A percentile compares a stretch with the other conserved stretches of the same genome.
phyloP scores from a whole-genome alignment of 2,329 filamentous ascomycete species.

The Coniochaeta hoffmannii region DNA sequence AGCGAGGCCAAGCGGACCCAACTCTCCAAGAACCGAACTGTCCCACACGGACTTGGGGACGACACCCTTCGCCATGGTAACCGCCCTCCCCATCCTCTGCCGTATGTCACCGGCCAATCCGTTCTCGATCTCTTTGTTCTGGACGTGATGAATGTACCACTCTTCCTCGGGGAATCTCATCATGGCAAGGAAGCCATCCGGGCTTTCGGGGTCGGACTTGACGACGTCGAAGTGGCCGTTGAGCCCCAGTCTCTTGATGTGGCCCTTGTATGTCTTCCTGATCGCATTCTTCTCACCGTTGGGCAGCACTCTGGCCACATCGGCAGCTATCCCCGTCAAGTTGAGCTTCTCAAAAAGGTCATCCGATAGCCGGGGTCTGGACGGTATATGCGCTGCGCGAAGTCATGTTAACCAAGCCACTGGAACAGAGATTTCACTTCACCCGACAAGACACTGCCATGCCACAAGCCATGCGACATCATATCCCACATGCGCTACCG shows the following conservation, averaged over 20 bases:
- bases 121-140: slow-evolving; percentile 45
- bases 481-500: slow-evolving; percentile 9
- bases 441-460: slow-evolving; percentile 2
- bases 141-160: slow-evolving; percentile 47
- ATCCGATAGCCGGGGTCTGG: slow-evolving; percentile 40
- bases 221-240: slow-evolving; percentile 53
- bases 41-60: slow-evolving; percentile 51
- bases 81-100: slow-evolving; percentile 39
- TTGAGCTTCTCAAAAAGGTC: slow-evolving; percentile 55
- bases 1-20: slow-evolving; percentile 34
- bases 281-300: slow-evolving; percentile 62
- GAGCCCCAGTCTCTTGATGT: slow-evolving; percentile 57
- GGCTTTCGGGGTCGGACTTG: slow-evolving; percentile 45
- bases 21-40: slow-evolving; percentile 49
- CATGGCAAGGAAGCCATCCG: slow-evolving; percentile 46
- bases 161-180: slow-evolving; percentile 44
- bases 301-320: slow-evolving; percentile 55
- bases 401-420: slow-evolving; percentile 18
- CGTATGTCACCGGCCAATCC: slow-evolving; percentile 40
- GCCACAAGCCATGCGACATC: slow-evolving; percentile 8
- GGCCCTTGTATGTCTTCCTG: slow-evolving; percentile 61
- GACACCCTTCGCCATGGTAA: slow-evolving; percentile 49
- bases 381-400: slow-evolving; percentile 38
- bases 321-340: slow-evolving; percentile 47
- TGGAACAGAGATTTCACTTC: slow-evolving; percentile 4